phyloP scores from a whole-genome alignment of 257 asterid genomes.

The Vinca minor region DNA sequence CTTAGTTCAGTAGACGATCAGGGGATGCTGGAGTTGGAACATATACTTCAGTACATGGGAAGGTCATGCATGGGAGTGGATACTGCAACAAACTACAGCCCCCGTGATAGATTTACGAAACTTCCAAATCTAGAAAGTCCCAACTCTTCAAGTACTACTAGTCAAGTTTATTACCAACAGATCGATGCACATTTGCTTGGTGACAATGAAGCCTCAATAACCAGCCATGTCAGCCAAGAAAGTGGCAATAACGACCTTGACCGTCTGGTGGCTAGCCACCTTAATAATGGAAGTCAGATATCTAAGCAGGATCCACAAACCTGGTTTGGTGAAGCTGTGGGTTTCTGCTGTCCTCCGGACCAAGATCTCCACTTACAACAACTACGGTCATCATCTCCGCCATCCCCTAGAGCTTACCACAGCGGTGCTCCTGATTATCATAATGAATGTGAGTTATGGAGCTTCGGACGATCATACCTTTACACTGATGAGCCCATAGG shows the following conservation, averaged over 20 bases:
- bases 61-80: not conserved
- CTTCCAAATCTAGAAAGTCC: slow-evolving; percentile 37
- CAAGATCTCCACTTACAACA: slow-evolving; percentile 13
- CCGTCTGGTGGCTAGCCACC: slow-evolving; percentile 35
- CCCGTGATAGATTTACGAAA: slow-evolving; percentile 22
- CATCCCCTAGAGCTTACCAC: too few species aligned
- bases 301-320: slow-evolving; percentile 14
- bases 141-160: not conserved
- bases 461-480: slow-evolving; percentile 34
- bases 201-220: not conserved
- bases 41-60: slow-evolving; percentile 33
- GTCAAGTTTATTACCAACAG: not conserved
- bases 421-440: slow-evolving; percentile 14
- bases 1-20: too few species aligned
- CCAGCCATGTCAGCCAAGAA: slow-evolving; percentile 6
- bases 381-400: slow-evolving; percentile 12
- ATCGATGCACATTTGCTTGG: slow-evolving; percentile 10
- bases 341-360: slow-evolving; percentile 11
- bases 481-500: too few species aligned
- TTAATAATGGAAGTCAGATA: slow-evolving; percentile 31
- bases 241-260: slow-evolving; percentile 30
- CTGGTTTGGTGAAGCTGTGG: not conserved
- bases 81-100: not conserved
- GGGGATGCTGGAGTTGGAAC: slow-evolving; percentile 28
- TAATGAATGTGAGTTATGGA: too few species aligned